phyloP scores from a whole-genome alignment of 139 green algal genomes.

The Tetraselmis striata region DNA sequence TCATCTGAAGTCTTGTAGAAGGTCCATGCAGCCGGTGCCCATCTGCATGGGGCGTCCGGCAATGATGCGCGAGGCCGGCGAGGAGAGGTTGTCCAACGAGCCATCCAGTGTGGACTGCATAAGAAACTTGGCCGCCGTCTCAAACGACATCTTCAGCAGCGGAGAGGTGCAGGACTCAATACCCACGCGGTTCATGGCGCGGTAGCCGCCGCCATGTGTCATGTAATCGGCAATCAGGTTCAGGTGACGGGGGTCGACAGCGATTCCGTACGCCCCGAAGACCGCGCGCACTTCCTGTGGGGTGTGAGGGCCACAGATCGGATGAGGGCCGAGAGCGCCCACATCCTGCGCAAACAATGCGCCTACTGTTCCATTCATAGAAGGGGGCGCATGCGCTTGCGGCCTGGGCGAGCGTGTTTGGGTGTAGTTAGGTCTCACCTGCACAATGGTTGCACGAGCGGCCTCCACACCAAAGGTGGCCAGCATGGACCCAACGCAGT shows the following conservation, averaged over 20 bases:
- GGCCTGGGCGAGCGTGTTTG: no score
- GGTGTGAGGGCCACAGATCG: background rate
- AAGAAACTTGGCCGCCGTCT: slow-evolving; percentile 92
- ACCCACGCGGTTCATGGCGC: slow-evolving; percentile 83
- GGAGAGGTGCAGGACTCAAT: slow-evolving; percentile 82
- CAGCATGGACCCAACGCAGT: slow-evolving; percentile 78
- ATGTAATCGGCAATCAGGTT: slow-evolving; percentile 95
- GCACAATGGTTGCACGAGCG: slow-evolving; percentile 76
- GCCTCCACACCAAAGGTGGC: slow-evolving; percentile 91
- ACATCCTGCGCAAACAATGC: background rate
- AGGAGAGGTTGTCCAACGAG: slow-evolving; percentile 57
- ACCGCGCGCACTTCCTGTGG: slow-evolving; percentile 42
- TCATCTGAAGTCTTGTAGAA: background rate
- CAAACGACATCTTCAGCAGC: slow-evolving; percentile 95
- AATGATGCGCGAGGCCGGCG: slow-evolving; percentile 66
- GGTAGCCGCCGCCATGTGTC: slow-evolving; percentile 80
- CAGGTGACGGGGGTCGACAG: slow-evolving; percentile 89
- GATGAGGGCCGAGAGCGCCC: background rate
- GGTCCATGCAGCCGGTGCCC: slow-evolving; percentile 55
- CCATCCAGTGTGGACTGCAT: slow-evolving; percentile 79
- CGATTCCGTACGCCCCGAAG: slow-evolving; percentile 96
- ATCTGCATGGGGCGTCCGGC: slow-evolving; percentile 49
- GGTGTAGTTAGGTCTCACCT: no score
- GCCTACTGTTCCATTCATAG: background rate
- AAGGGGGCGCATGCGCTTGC: no score